Evolutionary conservation across 495 filamentous ascomycete species (phyloP), one percentile per base, ranked within the genome.

Genomic region (Hyaloscypha finlandica): DNA sequence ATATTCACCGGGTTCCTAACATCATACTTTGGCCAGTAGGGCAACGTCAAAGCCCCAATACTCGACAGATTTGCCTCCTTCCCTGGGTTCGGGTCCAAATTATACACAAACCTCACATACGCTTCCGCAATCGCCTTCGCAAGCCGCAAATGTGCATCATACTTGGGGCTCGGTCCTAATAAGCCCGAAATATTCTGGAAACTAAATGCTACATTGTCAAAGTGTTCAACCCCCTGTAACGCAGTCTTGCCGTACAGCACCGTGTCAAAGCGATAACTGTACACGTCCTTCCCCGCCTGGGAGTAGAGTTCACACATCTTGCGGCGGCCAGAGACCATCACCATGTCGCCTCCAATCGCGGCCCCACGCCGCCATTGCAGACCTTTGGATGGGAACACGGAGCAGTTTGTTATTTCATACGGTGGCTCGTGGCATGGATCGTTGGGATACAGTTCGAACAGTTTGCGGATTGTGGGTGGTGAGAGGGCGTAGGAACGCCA

Each of bases 121-220:
- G 82, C 81, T 30, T 73, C 76, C 6, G 80, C 80, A 81, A 90
- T 88, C 66, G 81, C 71, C 5, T 75, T 73, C 22, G 84, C 82
- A 6, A 89, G 72, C 30, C 78, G 70, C n/a, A 75, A 68, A 65
- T 83, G 83, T 3, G 70, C 73, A 70, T 81, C 68, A 16, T 77
- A 69, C 75, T 78, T 25, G 51, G 80, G 75, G 81, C 87, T 61
- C 76, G 86, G 71, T 59, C 79, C 79, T 72, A 82, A 70, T 75
- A 79, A 65, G 0, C 85, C 82, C 2, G 77, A 69, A 48, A 82
- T 76, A 66, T 89, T 89, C 75, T 86, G 76, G 72, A 88, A 89
- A 25, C 87, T 85, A 71, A 85, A 86, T 0, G 84, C 74, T 1
- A 89, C 85, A 64, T 89, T 87, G 53, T 81, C 79, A 68, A 88